These are phyloP conservation scores for Aspergillus campestris DNA, from an alignment of 495 filamentous ascomycete genomes.

Conservation along the genomic window DNA sequence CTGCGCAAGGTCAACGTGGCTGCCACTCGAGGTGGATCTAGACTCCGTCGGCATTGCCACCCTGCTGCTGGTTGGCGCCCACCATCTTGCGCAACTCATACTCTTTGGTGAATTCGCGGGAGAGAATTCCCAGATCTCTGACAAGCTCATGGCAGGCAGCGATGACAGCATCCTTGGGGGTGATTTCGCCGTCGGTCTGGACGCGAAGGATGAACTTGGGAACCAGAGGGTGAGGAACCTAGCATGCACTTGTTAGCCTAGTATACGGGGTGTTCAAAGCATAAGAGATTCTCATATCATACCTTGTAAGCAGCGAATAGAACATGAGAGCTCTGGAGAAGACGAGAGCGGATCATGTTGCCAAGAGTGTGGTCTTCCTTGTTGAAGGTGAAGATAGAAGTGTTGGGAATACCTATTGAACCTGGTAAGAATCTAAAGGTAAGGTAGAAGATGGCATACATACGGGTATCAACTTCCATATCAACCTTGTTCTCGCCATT, in stretches of 20 bases:
- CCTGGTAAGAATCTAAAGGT: slow-evolving; percentile 8
- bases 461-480: slow-evolving; percentile 77
- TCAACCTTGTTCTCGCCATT: slow-evolving; percentile 90
- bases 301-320: slow-evolving; percentile 85
- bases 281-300: slow-evolving; percentile 16
- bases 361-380: slow-evolving; percentile 97
- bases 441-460: slow-evolving; percentile 19
- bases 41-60: slow-evolving; percentile 19
- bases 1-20: slow-evolving; percentile 5
- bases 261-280: too few relatives aligned
- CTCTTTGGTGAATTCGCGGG: slow-evolving; percentile 89
- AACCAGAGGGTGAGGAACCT: slow-evolving; percentile 78
- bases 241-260: slow-evolving; percentile 5
- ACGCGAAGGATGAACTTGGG: slow-evolving; percentile 80
- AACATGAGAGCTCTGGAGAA: slow-evolving; percentile 71
- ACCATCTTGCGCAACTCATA: slow-evolving; percentile 89
- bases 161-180: slow-evolving; percentile 79
- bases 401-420: slow-evolving; percentile 64
- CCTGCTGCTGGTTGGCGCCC: slow-evolving; percentile 43
- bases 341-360: slow-evolving; percentile 75
- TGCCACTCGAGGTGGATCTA: neutral
- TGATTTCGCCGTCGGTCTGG: slow-evolving; percentile 82
- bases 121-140: slow-evolving; percentile 62
- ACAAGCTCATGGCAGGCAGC: slow-evolving; percentile 71
- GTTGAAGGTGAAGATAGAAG: slow-evolving; percentile 81